Evolutionary conservation across 1,284 basidiomycete genomes (phyloP).

Genomic region (Cutaneotrichosporon cutaneum): DNA sequence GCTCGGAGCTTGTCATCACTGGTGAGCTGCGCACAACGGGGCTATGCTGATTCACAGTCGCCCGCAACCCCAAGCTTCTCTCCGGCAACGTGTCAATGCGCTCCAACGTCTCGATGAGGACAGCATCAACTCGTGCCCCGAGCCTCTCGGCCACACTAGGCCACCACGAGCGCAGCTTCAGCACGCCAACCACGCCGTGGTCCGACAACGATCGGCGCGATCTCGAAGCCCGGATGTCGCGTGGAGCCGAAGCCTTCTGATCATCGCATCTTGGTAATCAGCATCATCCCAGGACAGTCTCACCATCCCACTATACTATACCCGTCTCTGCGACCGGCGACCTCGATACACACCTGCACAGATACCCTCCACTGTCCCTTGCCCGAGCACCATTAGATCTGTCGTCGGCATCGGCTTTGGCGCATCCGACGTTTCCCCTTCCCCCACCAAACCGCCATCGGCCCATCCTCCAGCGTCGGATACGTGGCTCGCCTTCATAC

Average conservation of each 20-base stretch:
- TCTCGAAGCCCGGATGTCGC: slow-evolving; percentile 8
- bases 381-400: too few species aligned
- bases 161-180: slow-evolving; percentile 24
- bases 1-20: slow-evolving; percentile 41
- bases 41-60: slow-evolving; percentile 5
- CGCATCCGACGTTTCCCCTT: neutral
- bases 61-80: slow-evolving; percentile 3
- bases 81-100: slow-evolving; percentile 13
- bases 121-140: slow-evolving; percentile 17
- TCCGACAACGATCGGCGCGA: slow-evolving; percentile 13
- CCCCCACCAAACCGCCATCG: neutral
- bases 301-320: neutral
- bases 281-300: neutral
- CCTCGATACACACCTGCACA: slow-evolving; percentile 20
- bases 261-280: neutral
- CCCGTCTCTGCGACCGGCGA: neutral
- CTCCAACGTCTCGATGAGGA: slow-evolving; percentile 19
- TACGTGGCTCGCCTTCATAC: slow-evolving; percentile 8
- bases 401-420: neutral
- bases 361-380: slow-evolving; percentile 13
- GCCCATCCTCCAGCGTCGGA: neutral
- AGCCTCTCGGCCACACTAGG: slow-evolving; percentile 7
- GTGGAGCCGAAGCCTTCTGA: slow-evolving; percentile 15
- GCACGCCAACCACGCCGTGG: slow-evolving; percentile 14
- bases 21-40: slow-evolving; percentile 28